phyloP scores from a whole-genome alignment of 257 asterid genomes.

The Leonotis leonurus region DNA sequence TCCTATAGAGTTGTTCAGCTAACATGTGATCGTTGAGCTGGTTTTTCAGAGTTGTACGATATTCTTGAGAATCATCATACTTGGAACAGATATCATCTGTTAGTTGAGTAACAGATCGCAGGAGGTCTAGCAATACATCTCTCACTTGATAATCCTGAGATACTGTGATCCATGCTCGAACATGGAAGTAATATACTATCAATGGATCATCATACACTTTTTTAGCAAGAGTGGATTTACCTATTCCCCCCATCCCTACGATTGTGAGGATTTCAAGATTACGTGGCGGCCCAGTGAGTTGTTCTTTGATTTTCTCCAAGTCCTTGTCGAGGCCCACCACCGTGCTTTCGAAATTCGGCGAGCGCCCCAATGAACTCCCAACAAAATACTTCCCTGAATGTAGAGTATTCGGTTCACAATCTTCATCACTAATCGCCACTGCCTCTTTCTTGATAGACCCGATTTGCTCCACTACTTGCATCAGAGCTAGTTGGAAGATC shows the following conservation, averaged over 20 bases:
- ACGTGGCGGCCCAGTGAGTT: constrained; percentile 14
- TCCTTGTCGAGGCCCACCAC: constrained; percentile 25
- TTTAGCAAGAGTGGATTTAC: constrained; percentile 31
- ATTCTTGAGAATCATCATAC: constrained; percentile 13
- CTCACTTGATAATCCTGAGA: constrained; percentile 21
- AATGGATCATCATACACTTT: constrained; percentile 24
- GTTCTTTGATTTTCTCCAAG: constrained; percentile 17
- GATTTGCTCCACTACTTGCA: constrained; percentile 11
- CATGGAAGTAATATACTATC: constrained; percentile 21
- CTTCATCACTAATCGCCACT: not conserved
- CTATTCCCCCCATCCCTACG: constrained; percentile 32
- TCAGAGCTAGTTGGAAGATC: constrained; percentile 8
- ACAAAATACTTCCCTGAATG: constrained; percentile 9
- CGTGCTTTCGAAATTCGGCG: constrained; percentile 5
- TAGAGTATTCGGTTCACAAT: not conserved
- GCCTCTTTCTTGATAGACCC: not conserved
- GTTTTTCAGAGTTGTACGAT: not conserved
- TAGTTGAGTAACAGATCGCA: constrained; percentile 14
- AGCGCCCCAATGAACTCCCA: not conserved
- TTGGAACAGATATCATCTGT: not conserved
- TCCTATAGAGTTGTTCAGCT: constrained; percentile 20
- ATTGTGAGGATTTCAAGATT: constrained; percentile 14
- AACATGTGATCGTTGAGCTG: constrained; percentile 19
- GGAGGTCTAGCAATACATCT: constrained; percentile 17
- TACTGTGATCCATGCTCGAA: constrained; percentile 30